Conservation (phyloP, 768 basidiomycete species). For the Lactarius psammicola region DNA sequence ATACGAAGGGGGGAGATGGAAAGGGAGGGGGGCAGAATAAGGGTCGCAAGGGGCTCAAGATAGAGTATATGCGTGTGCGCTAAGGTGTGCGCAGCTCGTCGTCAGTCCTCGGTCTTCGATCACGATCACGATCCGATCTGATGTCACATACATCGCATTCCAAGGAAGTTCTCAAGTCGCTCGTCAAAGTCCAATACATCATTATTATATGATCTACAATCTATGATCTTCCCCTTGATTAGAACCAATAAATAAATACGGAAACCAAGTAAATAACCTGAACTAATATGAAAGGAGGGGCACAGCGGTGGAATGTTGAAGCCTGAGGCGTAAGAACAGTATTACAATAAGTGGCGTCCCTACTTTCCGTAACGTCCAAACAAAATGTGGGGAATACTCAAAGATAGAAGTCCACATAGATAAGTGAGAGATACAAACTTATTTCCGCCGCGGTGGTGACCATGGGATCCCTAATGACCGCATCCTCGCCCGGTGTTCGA, state of each 20-base stretch:
- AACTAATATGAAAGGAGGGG: neutral
- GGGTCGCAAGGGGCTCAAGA: neutral
- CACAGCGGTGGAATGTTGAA: neutral
- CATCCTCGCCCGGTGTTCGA: constrained; percentile 6
- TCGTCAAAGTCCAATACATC: neutral
- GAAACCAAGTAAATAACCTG: neutral
- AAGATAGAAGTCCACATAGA: neutral
- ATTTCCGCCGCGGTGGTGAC: constrained; percentile 6
- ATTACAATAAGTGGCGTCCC: neutral
- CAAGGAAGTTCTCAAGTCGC: neutral
- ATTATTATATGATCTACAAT: neutral
- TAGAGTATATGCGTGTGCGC: too few species aligned
- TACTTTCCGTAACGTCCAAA: neutral
- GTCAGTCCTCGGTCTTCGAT: neutral
- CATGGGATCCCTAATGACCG: constrained; percentile 5
- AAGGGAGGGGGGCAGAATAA: neutral
- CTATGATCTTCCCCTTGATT: neutral
- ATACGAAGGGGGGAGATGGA: neutral
- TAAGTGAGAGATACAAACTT: neutral
- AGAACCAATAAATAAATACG: neutral
- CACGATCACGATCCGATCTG: neutral
- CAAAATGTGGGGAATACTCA: neutral
- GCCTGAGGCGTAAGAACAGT: neutral
- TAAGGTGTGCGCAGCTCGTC: neutral
- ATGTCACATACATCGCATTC: neutral